These are phyloP conservation scores for Epichloe glyceriae DNA, from an alignment of 2,329 filamentous ascomycete species.

Conservation along the genomic window DNA sequence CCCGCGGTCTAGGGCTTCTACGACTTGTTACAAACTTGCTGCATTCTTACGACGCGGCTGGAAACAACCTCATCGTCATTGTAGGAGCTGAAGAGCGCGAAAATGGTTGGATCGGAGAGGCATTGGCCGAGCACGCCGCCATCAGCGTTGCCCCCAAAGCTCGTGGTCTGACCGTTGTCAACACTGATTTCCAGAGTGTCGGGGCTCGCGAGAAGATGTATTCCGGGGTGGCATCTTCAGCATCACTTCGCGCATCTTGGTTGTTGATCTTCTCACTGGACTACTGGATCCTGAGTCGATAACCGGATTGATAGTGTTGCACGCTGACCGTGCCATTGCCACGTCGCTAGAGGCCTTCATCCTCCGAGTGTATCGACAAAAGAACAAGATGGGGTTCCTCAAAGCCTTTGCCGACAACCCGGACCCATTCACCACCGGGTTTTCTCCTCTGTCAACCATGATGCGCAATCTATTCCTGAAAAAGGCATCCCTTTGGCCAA, in stretches of 20 bases:
- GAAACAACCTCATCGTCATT: constrained; percentile 81
- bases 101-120: constrained; percentile 94
- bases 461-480: constrained; percentile 80
- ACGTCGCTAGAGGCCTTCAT: constrained; percentile 94
- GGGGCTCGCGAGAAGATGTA: constrained; percentile 86
- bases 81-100: constrained; percentile 85
- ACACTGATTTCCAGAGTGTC: constrained; percentile 87
- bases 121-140: constrained; percentile 86
- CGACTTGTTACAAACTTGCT: constrained; percentile 91
- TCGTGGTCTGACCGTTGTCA: constrained; percentile 78
- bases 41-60: constrained; percentile 91
- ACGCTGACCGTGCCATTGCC: constrained; percentile 75
- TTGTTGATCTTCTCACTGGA: constrained; percentile 82
- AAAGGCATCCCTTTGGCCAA: constrained; percentile 81
- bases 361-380: constrained; percentile 80
- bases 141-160: constrained; percentile 73
- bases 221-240: constrained; percentile 81
- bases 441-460: constrained; percentile 77
- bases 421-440: constrained; percentile 79
- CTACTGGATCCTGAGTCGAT: constrained; percentile 72
- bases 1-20: constrained; percentile 81
- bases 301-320: constrained; percentile 75
- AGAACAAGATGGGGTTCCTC: constrained; percentile 85
- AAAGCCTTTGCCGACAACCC: constrained; percentile 94
- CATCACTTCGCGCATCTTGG: constrained; percentile 87